Conservation (phyloP, 805 yeast genomes). For the Cyberlindnera mycetangii region DNA sequence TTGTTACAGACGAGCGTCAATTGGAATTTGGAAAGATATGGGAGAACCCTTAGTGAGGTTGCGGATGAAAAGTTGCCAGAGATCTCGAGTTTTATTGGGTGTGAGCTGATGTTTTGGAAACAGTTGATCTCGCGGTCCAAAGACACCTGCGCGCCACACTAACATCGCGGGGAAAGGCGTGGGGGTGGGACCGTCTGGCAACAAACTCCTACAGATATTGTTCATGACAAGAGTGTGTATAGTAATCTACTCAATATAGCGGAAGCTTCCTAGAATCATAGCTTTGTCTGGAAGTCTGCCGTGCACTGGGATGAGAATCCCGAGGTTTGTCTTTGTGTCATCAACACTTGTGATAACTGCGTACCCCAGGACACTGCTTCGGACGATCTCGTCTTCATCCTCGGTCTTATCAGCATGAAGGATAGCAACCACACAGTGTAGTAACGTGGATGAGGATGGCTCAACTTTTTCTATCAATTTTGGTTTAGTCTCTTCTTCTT, state of each 20-base stretch:
- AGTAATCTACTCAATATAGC: slow-evolving; percentile 67
- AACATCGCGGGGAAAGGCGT: neutral
- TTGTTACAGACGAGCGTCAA: no score
- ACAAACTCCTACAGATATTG: neutral
- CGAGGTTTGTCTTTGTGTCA: slow-evolving; percentile 65
- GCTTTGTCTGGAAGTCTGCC: slow-evolving; percentile 77
- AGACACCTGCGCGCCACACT: neutral
- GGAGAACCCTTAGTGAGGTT: neutral
- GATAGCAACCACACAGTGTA: slow-evolving; percentile 73
- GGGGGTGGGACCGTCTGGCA: no score
- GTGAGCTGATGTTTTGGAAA: neutral
- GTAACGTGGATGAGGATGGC: slow-evolving; percentile 53
- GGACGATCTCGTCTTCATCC: slow-evolving; percentile 43
- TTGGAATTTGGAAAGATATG: no score
- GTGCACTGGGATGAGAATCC: slow-evolving; percentile 82
- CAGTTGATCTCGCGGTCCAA: neutral
- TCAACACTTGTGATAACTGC: slow-evolving; percentile 58
- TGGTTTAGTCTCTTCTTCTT: slow-evolving; percentile 28
- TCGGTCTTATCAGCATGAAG: slow-evolving; percentile 48
- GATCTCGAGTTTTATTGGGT: neutral
- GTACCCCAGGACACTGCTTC: slow-evolving; percentile 72
- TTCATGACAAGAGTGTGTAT: neutral
- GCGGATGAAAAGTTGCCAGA: neutral
- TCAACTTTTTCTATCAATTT: slow-evolving; percentile 35
- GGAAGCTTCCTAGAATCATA: slow-evolving; percentile 69